Evolutionary conservation across 73 alveolate genomes (phyloP).

Genomic region (Tetrahymena malaccensis): DNA sequence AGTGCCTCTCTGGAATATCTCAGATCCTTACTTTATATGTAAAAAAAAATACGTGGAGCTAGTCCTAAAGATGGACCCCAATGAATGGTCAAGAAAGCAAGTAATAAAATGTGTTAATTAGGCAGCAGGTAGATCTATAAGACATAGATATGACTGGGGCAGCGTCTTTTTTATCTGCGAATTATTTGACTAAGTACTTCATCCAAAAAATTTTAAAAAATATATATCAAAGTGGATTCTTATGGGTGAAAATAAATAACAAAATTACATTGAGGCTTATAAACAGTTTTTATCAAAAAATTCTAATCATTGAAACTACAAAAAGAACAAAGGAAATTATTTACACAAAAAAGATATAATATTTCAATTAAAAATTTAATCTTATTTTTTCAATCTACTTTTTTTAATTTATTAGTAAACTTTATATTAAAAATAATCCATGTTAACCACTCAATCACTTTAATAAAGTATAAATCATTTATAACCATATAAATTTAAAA

Average conservation of each 20-base stretch:
- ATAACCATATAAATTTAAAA: background rate
- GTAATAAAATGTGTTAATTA: conserved; percentile 88
- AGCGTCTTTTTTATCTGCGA: background rate
- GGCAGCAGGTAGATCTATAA: conserved; percentile 94
- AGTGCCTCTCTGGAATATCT: conserved; percentile 84
- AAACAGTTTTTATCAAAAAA: background rate
- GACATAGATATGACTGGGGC: conserved; percentile 92
- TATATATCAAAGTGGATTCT: background rate
- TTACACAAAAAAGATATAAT: too few species aligned
- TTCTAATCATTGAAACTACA: background rate
- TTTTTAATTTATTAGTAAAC: background rate
- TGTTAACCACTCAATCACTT: background rate
- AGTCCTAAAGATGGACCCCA: conserved; percentile 54
- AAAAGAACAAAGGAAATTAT: background rate
- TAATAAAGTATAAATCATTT: background rate
- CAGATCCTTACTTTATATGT: conserved; percentile 73
- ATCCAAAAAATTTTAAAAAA: background rate
- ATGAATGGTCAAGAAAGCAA: conserved; percentile 85
- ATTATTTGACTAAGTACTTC: background rate
- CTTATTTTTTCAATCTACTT: background rate
- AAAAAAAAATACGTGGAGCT: conserved; percentile 80
- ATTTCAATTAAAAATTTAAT: background rate
- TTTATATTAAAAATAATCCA: too few species aligned
- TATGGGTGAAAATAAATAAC: background rate
- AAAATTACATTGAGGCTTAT: background rate